A percentile compares a stretch with the other conserved stretches of the same genome.
Evolutionary conservation across 164 flowering plant species (phyloP).

Genomic region (Magnolia sinica): DNA sequence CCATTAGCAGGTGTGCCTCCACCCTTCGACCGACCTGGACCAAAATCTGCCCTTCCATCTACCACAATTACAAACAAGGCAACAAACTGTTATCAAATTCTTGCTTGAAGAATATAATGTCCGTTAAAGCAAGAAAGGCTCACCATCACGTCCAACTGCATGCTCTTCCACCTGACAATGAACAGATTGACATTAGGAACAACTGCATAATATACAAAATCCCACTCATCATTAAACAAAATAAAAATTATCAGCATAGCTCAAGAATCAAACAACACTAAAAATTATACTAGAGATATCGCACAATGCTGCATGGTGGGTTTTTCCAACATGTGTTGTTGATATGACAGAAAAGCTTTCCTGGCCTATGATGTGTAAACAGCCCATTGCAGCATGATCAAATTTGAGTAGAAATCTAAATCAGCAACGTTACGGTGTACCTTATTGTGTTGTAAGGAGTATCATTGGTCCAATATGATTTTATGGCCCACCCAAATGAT

Average conservation of each 20-base stretch:
- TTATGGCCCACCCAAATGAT: too few species aligned
- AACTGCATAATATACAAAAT: not conserved
- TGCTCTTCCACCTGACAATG: slow-evolving; percentile 66
- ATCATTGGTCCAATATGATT: too few species aligned
- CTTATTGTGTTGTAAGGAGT: too few species aligned
- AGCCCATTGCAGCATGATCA: too few species aligned
- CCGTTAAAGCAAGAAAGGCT: slow-evolving; percentile 18
- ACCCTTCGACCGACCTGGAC: slow-evolving; percentile 67
- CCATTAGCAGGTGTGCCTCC: slow-evolving; percentile 52
- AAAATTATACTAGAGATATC: too few species aligned
- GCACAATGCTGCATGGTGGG: not conserved
- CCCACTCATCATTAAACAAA: not conserved
- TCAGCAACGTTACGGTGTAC: too few species aligned
- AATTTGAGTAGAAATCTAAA: too few species aligned
- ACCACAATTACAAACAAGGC: slow-evolving; percentile 17
- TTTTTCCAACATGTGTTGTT: too few species aligned
- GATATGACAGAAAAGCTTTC: too few species aligned
- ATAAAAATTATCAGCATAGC: not conserved
- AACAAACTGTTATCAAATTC: slow-evolving; percentile 9
- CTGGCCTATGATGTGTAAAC: too few species aligned
- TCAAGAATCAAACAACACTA: not conserved
- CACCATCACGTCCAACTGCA: slow-evolving; percentile 72
- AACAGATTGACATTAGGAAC: not conserved
- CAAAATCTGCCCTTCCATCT: slow-evolving; percentile 72
- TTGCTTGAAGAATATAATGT: not conserved